A percentile compares a stretch with the other conserved stretches of the same genome.
phyloP scores from a whole-genome alignment of 2,329 filamentous ascomycete species.

The Aphanocladium album region DNA sequence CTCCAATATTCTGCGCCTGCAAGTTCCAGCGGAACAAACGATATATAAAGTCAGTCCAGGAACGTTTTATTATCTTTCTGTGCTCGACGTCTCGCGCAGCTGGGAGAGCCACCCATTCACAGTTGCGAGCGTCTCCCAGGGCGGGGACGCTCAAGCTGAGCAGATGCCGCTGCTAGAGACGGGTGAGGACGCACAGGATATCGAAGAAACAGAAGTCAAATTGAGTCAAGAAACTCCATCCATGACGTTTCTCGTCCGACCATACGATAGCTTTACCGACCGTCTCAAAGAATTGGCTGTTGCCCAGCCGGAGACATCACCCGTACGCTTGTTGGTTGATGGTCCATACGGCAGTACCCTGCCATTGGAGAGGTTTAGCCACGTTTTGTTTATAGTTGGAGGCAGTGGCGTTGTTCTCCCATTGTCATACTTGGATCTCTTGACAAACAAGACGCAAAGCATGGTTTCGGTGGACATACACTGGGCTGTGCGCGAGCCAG shows the following conservation, averaged over 20 bases:
- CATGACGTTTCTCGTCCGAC: slow-evolving; percentile 41
- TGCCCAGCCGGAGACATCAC: slow-evolving; percentile 16
- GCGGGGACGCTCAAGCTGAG: slow-evolving; percentile 24
- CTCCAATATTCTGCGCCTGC: slow-evolving; percentile 38
- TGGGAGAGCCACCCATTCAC: slow-evolving; percentile 51
- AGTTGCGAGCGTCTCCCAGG: slow-evolving; percentile 28
- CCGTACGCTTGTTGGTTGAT: slow-evolving; percentile 36
- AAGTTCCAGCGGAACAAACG: slow-evolving; percentile 30
- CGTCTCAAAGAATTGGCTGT: slow-evolving; percentile 30
- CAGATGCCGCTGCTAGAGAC: slow-evolving; percentile 27
- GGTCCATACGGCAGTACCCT: slow-evolving; percentile 40
- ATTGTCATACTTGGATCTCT: slow-evolving; percentile 31
- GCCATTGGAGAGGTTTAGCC: slow-evolving; percentile 32
- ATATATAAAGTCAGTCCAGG: slow-evolving; percentile 33
- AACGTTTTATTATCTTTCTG: slow-evolving; percentile 42
- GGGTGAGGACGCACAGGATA: not conserved
- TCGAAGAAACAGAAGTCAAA: slow-evolving; percentile 3
- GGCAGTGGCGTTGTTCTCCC: slow-evolving; percentile 42
- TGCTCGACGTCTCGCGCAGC: slow-evolving; percentile 33
- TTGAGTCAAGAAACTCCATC: not conserved
- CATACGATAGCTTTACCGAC: slow-evolving; percentile 40
- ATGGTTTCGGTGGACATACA: slow-evolving; percentile 25
- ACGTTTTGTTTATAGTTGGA: slow-evolving; percentile 39
- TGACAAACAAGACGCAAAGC: slow-evolving; percentile 17
- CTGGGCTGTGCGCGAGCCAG: slow-evolving; percentile 40